phyloP scores from a whole-genome alignment of 2,329 filamentous ascomycete genomes.

The Aureobasidium mangrovei region DNA sequence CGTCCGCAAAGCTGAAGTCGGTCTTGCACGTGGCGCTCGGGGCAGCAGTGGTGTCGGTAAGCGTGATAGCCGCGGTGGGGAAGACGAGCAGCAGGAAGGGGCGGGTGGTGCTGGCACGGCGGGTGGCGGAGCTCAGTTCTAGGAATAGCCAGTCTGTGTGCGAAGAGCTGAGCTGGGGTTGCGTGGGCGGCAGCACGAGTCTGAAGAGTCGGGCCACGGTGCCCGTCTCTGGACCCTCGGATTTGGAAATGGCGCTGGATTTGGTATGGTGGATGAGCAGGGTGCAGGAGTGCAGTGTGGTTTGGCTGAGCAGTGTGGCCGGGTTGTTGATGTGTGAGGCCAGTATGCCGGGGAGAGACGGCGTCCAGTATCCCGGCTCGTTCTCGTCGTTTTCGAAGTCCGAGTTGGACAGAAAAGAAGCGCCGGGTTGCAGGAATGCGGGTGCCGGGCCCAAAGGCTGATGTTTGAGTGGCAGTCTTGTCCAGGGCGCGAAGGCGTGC shows the following conservation, averaged over 20 bases:
- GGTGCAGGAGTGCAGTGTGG: not conserved
- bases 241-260: not conserved
- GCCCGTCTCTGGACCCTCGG: not conserved
- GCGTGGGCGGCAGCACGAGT: not conserved
- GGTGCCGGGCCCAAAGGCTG: not conserved
- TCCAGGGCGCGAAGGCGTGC: not conserved
- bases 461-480: not conserved
- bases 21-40: no score
- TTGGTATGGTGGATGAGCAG: not conserved
- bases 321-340: slow-evolving; percentile 1
- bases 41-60: no score
- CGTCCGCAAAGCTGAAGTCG: no score
- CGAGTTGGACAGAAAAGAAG: not conserved
- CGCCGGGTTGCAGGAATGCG: not conserved
- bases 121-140: not conserved
- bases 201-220: not conserved
- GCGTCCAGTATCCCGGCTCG: not conserved
- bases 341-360: not conserved
- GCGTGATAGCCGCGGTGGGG: no score
- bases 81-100: not conserved
- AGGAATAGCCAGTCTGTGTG: not conserved
- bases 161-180: not conserved
- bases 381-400: not conserved
- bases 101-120: not conserved
- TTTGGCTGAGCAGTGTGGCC: not conserved